A percentile compares a stretch with the other conserved stretches of the same genome.
phyloP scores from a whole-genome alignment of 2,329 filamentous ascomycete genomes.

The Colletotrichum australisinense region DNA sequence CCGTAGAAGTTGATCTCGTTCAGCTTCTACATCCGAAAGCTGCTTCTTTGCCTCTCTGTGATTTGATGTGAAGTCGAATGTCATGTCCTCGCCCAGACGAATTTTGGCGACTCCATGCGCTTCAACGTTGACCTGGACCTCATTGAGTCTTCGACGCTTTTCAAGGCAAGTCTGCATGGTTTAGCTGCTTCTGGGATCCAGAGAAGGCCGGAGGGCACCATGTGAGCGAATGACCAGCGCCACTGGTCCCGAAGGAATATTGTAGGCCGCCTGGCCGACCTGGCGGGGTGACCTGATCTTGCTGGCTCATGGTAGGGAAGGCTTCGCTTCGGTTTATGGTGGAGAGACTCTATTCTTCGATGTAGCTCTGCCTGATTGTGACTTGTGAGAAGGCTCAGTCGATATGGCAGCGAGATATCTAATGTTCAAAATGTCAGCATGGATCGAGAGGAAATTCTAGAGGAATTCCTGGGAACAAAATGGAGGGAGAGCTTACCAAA shows the following conservation, averaged over 20 bases:
- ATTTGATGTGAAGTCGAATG: conserved; percentile 7
- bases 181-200: neutral
- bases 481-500: neutral
- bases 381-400: neutral
- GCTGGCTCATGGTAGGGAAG: neutral
- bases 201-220: neutral
- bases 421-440: neutral
- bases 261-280: neutral
- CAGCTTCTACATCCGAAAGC: neutral
- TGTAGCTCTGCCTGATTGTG: neutral
- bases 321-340: too few relatives aligned
- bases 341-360: neutral
- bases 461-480: neutral
- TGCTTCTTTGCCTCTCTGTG: conserved; percentile 4
- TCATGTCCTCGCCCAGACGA: conserved; percentile 7
- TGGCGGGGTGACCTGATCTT: neutral
- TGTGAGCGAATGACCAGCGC: neutral
- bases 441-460: neutral
- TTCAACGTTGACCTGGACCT: conserved; percentile 18
- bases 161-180: neutral
- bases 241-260: neutral
- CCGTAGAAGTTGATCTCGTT: neutral
- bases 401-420: neutral
- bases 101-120: neutral
- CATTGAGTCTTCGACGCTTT: conserved; percentile 10